phyloP scores from a whole-genome alignment of 805 yeast species.

The Cyberlindnera subsufficiens region DNA sequence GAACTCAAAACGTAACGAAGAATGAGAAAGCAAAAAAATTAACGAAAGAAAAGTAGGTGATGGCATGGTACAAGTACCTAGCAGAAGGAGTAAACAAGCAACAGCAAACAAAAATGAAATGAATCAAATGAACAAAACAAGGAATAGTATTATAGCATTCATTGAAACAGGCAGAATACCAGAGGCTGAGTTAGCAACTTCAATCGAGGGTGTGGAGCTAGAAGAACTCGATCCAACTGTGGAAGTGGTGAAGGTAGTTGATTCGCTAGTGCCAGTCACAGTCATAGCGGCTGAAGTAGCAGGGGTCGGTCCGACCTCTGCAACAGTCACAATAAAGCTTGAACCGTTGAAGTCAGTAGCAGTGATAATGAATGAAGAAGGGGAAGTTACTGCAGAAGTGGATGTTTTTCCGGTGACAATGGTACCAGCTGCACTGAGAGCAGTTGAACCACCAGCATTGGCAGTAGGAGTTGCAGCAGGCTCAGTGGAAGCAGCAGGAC shows the following conservation, averaged over 20 bases:
- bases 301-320: background rate
- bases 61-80: too few relatives aligned
- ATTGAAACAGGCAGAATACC: background rate
- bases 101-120: too few relatives aligned
- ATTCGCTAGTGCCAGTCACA: background rate
- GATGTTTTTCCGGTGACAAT: too few relatives aligned
- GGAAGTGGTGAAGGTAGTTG: background rate
- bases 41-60: too few relatives aligned
- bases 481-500: too few relatives aligned
- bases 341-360: slow-evolving; percentile 7
- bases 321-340: slow-evolving; percentile 4
- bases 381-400: background rate
- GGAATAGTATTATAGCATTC: too few relatives aligned
- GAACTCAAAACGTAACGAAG: too few relatives aligned
- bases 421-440: too few relatives aligned
- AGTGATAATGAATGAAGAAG: slow-evolving; percentile 1
- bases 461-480: background rate
- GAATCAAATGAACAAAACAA: too few relatives aligned
- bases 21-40: too few relatives aligned
- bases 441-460: background rate
- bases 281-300: background rate
- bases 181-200: background rate
- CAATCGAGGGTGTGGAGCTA: background rate
- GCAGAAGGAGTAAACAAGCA: too few relatives aligned
- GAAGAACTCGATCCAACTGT: background rate